These are phyloP conservation scores for Arabidopsis suecica DNA, from an alignment of 345 rosid species.

Conservation along the genomic window DNA sequence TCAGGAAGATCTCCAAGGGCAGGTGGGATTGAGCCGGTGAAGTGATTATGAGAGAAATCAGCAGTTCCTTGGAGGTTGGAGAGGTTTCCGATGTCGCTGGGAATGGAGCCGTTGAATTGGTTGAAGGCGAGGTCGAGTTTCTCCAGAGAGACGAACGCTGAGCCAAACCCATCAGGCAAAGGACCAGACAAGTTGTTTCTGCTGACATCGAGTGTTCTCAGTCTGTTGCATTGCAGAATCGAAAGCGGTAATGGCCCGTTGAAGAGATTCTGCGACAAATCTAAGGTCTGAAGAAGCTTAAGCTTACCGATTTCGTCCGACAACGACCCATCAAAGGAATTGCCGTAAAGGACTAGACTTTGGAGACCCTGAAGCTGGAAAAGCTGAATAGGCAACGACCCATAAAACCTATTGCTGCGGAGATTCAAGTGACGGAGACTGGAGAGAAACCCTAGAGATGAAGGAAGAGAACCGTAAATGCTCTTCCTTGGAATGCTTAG, in stretches of 20 bases:
- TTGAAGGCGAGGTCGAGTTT: constrained; percentile 87
- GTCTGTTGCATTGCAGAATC: constrained; percentile 76
- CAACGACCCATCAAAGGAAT: constrained; percentile 79
- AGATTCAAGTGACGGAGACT: constrained; percentile 87
- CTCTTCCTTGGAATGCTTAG: constrained; percentile 85
- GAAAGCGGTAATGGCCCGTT: constrained; percentile 74
- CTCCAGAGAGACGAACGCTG: constrained; percentile 67
- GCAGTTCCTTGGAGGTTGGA: constrained; percentile 92
- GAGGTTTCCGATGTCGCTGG: constrained; percentile 77
- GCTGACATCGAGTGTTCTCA: constrained; percentile 74
- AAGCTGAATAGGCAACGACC: constrained; percentile 73
- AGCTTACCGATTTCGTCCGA: constrained; percentile 75
- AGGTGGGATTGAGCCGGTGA: constrained; percentile 79
- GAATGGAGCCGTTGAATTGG: constrained; percentile 69
- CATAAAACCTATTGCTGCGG: constrained; percentile 74
- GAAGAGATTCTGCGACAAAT: constrained; percentile 86
- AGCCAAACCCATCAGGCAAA: constrained; percentile 74
- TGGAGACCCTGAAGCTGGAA: constrained; percentile 79
- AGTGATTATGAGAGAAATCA: constrained; percentile 89
- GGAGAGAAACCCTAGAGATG: constrained; percentile 80
- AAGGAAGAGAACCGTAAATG: constrained; percentile 76
- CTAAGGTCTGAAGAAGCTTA: constrained; percentile 72
- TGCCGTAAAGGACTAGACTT: constrained; percentile 92
- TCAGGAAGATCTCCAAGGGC: constrained; percentile 86
- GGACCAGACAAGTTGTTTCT: constrained; percentile 80